Evolutionary conservation across 2,329 filamentous ascomycete species (phyloP).

Genomic region (Metarhizium guizhouense): DNA sequence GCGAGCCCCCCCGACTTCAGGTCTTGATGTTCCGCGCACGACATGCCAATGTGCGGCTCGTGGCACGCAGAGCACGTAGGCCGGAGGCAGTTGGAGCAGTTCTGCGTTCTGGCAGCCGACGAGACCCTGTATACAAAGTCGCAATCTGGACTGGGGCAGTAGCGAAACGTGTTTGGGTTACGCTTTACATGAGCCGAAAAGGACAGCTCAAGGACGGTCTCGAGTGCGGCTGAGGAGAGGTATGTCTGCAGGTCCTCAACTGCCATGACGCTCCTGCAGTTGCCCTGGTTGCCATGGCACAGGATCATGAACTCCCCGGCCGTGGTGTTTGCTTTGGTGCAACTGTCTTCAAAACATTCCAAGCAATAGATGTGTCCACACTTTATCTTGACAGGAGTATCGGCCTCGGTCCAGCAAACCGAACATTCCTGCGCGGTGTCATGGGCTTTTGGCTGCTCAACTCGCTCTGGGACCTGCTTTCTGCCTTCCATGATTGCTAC

Average conservation of each 20-base stretch:
- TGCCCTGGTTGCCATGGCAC: slow-evolving; percentile 17
- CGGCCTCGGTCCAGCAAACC: slow-evolving; percentile 28
- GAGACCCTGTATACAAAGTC: slow-evolving; percentile 28
- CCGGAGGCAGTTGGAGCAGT: slow-evolving; percentile 27
- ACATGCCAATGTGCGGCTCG: slow-evolving; percentile 20
- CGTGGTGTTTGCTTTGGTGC: slow-evolving; percentile 7
- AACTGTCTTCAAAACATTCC: slow-evolving; percentile 29
- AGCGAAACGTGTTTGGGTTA: slow-evolving; percentile 21
- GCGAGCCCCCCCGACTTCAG: slow-evolving; percentile 13
- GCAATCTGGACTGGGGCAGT: slow-evolving; percentile 36
- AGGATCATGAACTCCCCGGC: slow-evolving; percentile 5
- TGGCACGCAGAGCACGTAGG: slow-evolving; percentile 27
- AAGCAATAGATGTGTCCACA: slow-evolving; percentile 34
- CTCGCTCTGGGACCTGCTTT: not conserved
- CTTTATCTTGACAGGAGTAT: slow-evolving; percentile 21
- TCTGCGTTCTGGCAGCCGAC: slow-evolving; percentile 12
- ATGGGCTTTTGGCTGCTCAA: not conserved
- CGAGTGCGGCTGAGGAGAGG: slow-evolving; percentile 22
- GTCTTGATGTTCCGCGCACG: slow-evolving; percentile 25
- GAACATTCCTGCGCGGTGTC: slow-evolving; percentile 15
- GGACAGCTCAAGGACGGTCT: slow-evolving; percentile 27
- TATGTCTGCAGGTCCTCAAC: slow-evolving; percentile 17
- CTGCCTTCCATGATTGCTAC: not conserved
- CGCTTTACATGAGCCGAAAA: slow-evolving; percentile 25
- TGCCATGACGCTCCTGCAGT: slow-evolving; percentile 16